A percentile compares a stretch with the other conserved stretches of the same genome.
These are phyloP conservation scores for Podila clonocystis DNA, from an alignment of 192 early-diverging fungal genomes.

Conservation along the genomic window DNA sequence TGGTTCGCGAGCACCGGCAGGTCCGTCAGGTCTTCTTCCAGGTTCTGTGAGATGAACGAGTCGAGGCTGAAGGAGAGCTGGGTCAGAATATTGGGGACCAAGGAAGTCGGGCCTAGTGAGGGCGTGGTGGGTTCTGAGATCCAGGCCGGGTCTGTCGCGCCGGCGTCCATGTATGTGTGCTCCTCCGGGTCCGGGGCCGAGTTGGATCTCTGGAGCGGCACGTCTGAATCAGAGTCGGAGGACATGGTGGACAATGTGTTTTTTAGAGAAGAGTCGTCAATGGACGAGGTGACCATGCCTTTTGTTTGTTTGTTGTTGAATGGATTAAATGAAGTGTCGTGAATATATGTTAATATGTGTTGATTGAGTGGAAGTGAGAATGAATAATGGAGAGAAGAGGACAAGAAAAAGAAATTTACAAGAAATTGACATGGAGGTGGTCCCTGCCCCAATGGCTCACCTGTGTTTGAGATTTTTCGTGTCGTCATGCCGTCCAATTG, in stretches of 20 bases:
- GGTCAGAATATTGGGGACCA: conserved; percentile 41
- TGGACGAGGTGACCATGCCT: background rate
- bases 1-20: conserved; percentile 38
- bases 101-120: conserved; percentile 15
- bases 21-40: conserved; percentile 43
- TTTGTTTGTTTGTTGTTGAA: background rate
- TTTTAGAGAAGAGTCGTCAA: background rate
- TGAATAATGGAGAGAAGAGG: background rate
- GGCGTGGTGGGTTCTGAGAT: conserved; percentile 41
- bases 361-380: background rate
- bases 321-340: background rate
- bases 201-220: conserved; percentile 25
- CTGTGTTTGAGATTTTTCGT: no score
- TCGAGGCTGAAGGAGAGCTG: conserved; percentile 49
- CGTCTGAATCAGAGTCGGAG: conserved; percentile 21
- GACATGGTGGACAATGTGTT: conserved; percentile 11
- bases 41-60: conserved; percentile 45
- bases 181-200: conserved; percentile 38
- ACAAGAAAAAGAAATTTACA: background rate
- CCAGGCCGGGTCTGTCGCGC: conserved; percentile 14
- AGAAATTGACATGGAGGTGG: no score
- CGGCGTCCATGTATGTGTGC: conserved; percentile 25
- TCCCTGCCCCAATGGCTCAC: no score
- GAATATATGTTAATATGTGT: no score
- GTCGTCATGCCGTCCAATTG: no score